Evolutionary conservation across 2,329 filamentous ascomycete species (phyloP).

Genomic region (Epichloe festucae): DNA sequence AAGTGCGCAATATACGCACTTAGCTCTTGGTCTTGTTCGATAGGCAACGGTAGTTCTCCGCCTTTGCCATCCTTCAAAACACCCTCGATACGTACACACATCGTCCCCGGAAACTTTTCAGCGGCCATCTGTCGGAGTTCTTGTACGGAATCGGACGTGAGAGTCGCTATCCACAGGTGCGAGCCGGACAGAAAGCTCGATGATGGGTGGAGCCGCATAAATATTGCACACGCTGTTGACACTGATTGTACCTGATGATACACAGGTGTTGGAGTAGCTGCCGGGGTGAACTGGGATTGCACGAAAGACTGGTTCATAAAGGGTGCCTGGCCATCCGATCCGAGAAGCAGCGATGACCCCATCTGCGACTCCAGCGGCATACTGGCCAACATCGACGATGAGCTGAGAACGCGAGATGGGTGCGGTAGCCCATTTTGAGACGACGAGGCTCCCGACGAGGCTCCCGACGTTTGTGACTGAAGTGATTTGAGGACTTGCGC

Average conservation of each 20-base stretch:
- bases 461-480: conserved; percentile 9
- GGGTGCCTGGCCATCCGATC: conserved; percentile 23
- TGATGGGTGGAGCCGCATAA: conserved; percentile 52
- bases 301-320: conserved; percentile 22
- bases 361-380: conserved; percentile 23
- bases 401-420: conserved; percentile 13
- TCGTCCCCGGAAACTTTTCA: conserved; percentile 45
- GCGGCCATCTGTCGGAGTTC: conserved; percentile 51
- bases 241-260: conserved; percentile 13
- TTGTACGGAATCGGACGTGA: conserved; percentile 42
- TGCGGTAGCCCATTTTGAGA: conserved; percentile 10
- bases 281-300: conserved; percentile 15
- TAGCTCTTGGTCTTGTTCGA: conserved; percentile 60
- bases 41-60: conserved; percentile 47
- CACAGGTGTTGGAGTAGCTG: conserved; percentile 12
- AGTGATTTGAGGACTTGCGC: conserved; percentile 12
- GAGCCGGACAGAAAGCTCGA: conserved; percentile 39
- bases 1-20: conserved; percentile 58
- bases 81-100: conserved; percentile 51
- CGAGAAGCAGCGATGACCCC: conserved; percentile 25
- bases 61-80: conserved; percentile 47
- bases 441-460: conserved; percentile 6
- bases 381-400: conserved; percentile 10
- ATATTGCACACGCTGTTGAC: conserved; percentile 38
- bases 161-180: conserved; percentile 53